Conservation (phyloP, 177 flowering plant genomes). For the Telopea speciosissima region DNA sequence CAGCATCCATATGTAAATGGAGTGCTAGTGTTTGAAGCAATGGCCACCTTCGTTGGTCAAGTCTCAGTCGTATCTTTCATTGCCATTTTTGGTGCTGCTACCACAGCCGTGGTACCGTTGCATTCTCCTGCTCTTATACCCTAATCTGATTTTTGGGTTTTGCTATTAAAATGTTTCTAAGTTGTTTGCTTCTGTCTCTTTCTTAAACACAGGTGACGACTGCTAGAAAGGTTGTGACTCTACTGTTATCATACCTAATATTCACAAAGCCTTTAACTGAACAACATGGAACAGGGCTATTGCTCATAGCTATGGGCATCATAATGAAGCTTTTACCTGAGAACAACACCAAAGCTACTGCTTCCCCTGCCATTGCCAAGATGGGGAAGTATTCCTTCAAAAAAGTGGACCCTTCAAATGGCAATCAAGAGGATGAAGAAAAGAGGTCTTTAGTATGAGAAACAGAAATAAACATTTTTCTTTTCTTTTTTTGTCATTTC, state of each 20-base stretch:
- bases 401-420: conserved; percentile 6
- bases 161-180: no score
- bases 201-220: conserved; percentile 61
- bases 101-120: conserved; percentile 78
- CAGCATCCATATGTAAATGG: conserved; percentile 95
- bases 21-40: conserved; percentile 86
- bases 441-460: conserved; percentile 17
- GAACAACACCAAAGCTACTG: conserved; percentile 21
- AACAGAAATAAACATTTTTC: no score
- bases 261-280: no score
- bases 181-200: neutral
- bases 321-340: conserved; percentile 75
- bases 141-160: neutral
- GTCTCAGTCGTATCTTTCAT: conserved; percentile 90
- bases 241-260: conserved; percentile 76
- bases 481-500: neutral
- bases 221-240: conserved; percentile 87
- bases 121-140: neutral
- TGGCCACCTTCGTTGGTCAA: conserved; percentile 94
- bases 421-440: conserved; percentile 16
- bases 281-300: conserved; percentile 87
- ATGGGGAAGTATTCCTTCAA: conserved; percentile 14
- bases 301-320: conserved; percentile 87
- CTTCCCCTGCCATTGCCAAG: conserved; percentile 10
- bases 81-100: conserved; percentile 93